Base-by-base conservation (phyloP, 345 rosid species). In the Passiflora organensis region DNA sequence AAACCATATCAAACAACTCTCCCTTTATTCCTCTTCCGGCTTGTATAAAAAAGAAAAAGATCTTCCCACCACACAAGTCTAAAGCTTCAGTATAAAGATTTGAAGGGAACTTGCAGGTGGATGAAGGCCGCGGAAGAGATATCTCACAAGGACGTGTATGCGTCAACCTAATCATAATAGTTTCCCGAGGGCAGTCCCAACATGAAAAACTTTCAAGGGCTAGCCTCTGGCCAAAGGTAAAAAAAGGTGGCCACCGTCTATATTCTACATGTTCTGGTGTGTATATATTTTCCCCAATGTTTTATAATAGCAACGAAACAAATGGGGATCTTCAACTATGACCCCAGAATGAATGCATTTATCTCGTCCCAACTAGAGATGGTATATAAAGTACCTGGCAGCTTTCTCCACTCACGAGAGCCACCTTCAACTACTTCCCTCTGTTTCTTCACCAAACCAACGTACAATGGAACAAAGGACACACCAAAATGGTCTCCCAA, bases 321-420 rank as follows among this genome's bases (percentile, higher is more conserved):
- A 14, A 41, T 8, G 13, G 1, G 3, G 43, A 9, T 41, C 14
- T 41, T 12, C 9, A 41, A 12, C 13, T 86, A 83, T 82, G 82
- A 89, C 58, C 99, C 99, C 82, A 83, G 72, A 57, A 84, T 63
- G 57, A 89, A 89, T 58, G 96, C 91, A 76, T 94, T 91, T 62
- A 89, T 73, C 68, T 89, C 97, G 32, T 84, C 88, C 99, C 97
- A 94, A 69, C 85, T 76, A 22, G 91, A 76, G 55, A 80, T 96
- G 12, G 95, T 89, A 58, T 85, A 89, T 49, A 94, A 83, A 53
- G 74, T 76, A 51, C 97, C 99, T 25, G 95, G 82, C 24, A 55
- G 68, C 44, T 81, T 78, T 55, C 80, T 85, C 96, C 97, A 89
- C 32, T 64, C 69, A 37, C 58, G 58, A 44, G 74, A 56, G 63